A percentile compares a stretch with the other conserved stretches of the same genome.
These are phyloP conservation scores for Mucor mucedo DNA, from an alignment of 371 early-diverging fungal genomes.

Conservation along the genomic window DNA sequence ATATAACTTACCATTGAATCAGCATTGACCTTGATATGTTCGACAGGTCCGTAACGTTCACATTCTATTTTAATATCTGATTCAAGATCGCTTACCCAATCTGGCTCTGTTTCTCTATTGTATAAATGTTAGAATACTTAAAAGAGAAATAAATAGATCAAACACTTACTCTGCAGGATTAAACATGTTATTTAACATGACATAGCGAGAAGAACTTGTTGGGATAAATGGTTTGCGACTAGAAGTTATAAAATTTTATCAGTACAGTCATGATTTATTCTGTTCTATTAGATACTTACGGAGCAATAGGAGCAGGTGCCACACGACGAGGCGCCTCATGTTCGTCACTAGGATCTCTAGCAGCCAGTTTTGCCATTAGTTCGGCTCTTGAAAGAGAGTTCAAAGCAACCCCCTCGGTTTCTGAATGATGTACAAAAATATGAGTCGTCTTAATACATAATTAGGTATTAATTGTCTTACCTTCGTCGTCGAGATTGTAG, in stretches of 20 bases:
- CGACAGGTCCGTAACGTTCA: constrained; percentile 77
- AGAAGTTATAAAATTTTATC: constrained; percentile 3
- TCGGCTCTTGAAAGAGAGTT: constrained; percentile 81
- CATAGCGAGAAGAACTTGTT: constrained; percentile 54
- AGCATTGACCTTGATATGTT: constrained; percentile 78
- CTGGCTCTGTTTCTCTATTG: constrained; percentile 80
- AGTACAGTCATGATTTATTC: not conserved
- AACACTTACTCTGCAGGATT: constrained; percentile 82
- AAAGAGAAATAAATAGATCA: not conserved
- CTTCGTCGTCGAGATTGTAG: constrained; percentile 63
- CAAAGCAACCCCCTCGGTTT: constrained; percentile 71
- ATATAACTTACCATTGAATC: constrained; percentile 57
- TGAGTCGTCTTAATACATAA: not conserved
- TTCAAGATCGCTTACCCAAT: constrained; percentile 89
- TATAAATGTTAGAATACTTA: not conserved
- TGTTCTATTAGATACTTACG: constrained; percentile 23
- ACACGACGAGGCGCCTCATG: constrained; percentile 4
- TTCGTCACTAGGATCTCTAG: constrained; percentile 38
- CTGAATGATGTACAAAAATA: constrained; percentile 30
- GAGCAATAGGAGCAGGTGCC: constrained; percentile 13
- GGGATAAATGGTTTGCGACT: constrained; percentile 53
- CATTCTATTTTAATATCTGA: constrained; percentile 89
- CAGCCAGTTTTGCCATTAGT: constrained; percentile 86
- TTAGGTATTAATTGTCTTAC: constrained; percentile 26
- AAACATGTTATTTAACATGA: constrained; percentile 92